A percentile compares a stretch with the other conserved stretches of the same genome.
These are phyloP conservation scores for Alternaria sp. DNA, from an alignment of 2,329 filamentous ascomycete genomes.

Conservation along the genomic window DNA sequence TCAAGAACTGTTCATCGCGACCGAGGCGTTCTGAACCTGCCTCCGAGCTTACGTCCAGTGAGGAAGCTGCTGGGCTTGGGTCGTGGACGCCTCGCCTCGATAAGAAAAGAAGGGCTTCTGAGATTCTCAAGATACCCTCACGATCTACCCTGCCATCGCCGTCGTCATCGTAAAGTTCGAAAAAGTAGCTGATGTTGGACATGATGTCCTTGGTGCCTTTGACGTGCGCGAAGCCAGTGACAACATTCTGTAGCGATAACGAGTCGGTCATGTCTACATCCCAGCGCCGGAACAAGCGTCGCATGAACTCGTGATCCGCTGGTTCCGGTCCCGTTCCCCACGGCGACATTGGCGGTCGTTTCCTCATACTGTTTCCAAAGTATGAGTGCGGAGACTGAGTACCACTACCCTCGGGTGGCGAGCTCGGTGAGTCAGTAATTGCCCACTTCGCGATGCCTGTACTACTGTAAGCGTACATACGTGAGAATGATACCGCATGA, in stretches of 20 bases:
- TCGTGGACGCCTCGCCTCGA: conserved; percentile 87
- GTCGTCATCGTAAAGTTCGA: conserved; percentile 94
- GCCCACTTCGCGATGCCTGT: conserved; percentile 86
- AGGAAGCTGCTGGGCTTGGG: conserved; percentile 69
- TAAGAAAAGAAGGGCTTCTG: conserved; percentile 89
- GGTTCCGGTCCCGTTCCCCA: conserved; percentile 71
- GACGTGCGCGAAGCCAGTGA: conserved; percentile 85
- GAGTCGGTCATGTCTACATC: conserved; percentile 78
- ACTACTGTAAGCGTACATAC: conserved; percentile 10
- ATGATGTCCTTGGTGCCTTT: conserved; percentile 96
- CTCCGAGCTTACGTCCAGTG: conserved; percentile 56
- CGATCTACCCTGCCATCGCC: conserved; percentile 89
- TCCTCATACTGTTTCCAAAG: conserved; percentile 57
- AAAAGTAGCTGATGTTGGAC: conserved; percentile 97
- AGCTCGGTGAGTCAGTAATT: conserved; percentile 79
- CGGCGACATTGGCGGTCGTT: conserved; percentile 54
- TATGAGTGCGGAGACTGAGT: conserved; percentile 63
- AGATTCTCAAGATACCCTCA: conserved; percentile 93
- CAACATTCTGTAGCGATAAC: conserved; percentile 87
- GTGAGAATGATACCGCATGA: background rate
- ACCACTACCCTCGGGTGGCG: conserved; percentile 59
- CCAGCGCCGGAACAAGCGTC: conserved; percentile 86
- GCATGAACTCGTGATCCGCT: conserved; percentile 94
- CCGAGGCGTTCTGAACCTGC: conserved; percentile 54
- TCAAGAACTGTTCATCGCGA: conserved; percentile 86